Evolutionary conservation across 2,329 filamentous ascomycete genomes (phyloP), one percentile per base, ranked within the genome.

Genomic region (Neofusicoccum parvum): DNA sequence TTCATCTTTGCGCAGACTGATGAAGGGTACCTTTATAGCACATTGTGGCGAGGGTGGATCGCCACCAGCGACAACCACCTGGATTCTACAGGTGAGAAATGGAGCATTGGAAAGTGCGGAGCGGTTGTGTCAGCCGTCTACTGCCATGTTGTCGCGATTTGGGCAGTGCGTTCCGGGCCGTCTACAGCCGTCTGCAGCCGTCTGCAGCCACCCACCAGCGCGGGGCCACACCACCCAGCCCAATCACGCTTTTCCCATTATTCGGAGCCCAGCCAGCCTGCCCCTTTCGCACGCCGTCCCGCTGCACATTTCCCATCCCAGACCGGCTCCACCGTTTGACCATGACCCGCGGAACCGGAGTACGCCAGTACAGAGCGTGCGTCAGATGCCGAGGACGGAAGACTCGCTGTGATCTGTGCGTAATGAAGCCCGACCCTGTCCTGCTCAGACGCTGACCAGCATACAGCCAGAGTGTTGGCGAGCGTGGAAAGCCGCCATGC

Each of bases 351-450:
- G 58, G 65, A 20, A 64, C 49, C 14, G 65, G 65, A 17, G 39
- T 58, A n/a, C 39, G 65, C 3, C 63, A 64, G 12, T 66, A 66
- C 50, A 41, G 65, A 46, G 65, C 65, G 9, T 66, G 65, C 50
- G 45, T 46, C 9, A 62, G 65, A 17, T 66, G 65, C n/a, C 54
- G 65, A 3, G 20, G 36, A 14, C 45, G 65, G 17, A 66, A 66
- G 51, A 62, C 58, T 6, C 56, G 64, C 6, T 66, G 65, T 39
- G 65, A 66, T 32, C 50, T 66, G 51, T 54, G 2, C 12, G 51
- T 41, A 9, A 12, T 10, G 11, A 3, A 41, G 23, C 14, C 9
- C 6, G 10, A 23, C 14, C 5, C 10, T n/a, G 3, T 4, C 1
- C 14, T 41, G 17, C 17, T 0, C 4, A 15, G 6, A 54, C 9